Evolutionary conservation across 805 yeast genomes (phyloP), one percentile per base, ranked within the genome.

Genomic region (Komagataella mondaviorum): DNA sequence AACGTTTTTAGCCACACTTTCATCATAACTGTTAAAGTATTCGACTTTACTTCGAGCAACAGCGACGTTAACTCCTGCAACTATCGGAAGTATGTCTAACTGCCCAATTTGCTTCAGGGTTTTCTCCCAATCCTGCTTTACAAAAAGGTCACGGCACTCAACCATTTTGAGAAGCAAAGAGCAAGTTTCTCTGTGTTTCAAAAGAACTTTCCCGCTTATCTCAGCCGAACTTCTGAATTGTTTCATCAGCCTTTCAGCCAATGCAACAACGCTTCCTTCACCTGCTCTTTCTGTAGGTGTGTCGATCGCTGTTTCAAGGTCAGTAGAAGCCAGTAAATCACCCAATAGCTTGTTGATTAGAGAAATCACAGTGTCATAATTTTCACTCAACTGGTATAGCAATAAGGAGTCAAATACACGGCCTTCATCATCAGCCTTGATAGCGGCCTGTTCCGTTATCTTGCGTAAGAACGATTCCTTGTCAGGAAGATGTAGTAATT

Each of bases 351-450:
- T 76, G 68, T 87, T 89, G 56, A 89, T 78, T 53, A 88, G 75
- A 1, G 76, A 65, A 6, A 91, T 76, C 12, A 88, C 97, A 30
- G 85, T 81, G 61, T 85, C 85, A 63, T 85, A 85, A 57, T 90
- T 96, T 66, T 87, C 95, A 48, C 95, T 80, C 56, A 91, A 75
- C 66, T 90, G 96, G 63, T 87, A 91, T 51, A 93, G 73, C 52
- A 87, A 71, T 54, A 93, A 76, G 17, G 96, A 87, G 61, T 93
- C 98, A 55, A 83, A 80, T 12, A 80, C 74, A 60, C 96, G 76
- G 6, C 97, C 97, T 60, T 90, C 98, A 57, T 88, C 93, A 59
- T 87, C 93, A 14, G 96, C 95, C 57, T 80, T 80, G 47, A 74
- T 74, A 3, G 97, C 97, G 24, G 96, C 89, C 54, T 80, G 81